Base-by-base conservation (phyloP, 2,329 filamentous ascomycete genomes). In the Salinomyces thailandicus region DNA sequence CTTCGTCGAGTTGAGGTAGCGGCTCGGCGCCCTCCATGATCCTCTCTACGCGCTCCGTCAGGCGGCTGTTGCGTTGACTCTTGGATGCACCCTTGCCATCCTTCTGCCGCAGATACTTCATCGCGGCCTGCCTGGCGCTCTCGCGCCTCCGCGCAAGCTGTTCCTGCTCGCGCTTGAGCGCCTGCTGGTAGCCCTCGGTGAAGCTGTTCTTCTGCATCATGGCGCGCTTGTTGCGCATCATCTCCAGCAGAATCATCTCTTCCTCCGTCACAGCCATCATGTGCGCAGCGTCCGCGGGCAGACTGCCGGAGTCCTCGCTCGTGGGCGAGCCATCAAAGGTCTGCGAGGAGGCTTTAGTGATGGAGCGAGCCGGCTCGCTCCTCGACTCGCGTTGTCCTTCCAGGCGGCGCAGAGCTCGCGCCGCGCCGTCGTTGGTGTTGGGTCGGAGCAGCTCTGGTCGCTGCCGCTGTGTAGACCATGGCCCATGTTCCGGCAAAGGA, bases 191-290 rank as follows among this genome's bases (percentile, higher is more conserved):
- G 16, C 57, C 61, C 41, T 64, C 57, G 1, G 56, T 47, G 38
- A 58, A 59, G 33, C 52, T 58, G 27, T 59, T 53, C 44, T 64
- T 61, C 17, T 57, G 57, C 64, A 68, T 67, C 5, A 59, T 60
- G 8, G 64, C 64, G 30, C 66, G 59, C 46, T 68, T 69, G 38
- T 61, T 58, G 5, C 67, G 62, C 63, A 70, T 67, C 51, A 69
- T 53, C 37, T 68, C 66, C 22, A 70, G 44, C 11, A 70, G 47
- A 16, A 63, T 62, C 49, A 67, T 66, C 46, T 70, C 67, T 47
- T 70, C 67, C 36, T 64, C 58, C 1, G 66, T 68, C 12, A 70
- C 66, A 18, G 63, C 62, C 61, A 70, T 68, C 50, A 47, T 40
- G 42, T 51, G 42, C 39, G 50, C 18, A 41, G 47, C 41, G 18